Conservation (phyloP, 2,329 filamentous ascomycete species). For the Aspergillus sp. region DNA sequence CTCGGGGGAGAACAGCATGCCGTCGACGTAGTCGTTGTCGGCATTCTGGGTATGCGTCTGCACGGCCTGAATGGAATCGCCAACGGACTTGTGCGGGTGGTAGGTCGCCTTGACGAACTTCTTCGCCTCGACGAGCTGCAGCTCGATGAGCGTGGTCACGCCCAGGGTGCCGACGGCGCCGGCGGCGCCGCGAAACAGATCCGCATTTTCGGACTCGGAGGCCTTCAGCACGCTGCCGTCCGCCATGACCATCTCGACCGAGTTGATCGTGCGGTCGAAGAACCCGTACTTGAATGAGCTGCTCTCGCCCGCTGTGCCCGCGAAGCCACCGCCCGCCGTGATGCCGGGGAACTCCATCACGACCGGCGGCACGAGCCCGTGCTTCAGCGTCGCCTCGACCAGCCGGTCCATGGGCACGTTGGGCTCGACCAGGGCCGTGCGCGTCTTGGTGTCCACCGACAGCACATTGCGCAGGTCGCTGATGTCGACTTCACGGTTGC, state of each 20-base stretch:
- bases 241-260: constrained; percentile 62
- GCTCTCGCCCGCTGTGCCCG: constrained; percentile 66
- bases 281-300: constrained; percentile 65
- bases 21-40: constrained; percentile 65
- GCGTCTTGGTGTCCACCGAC: constrained; percentile 51
- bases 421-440: constrained; percentile 65
- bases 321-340: constrained; percentile 66
- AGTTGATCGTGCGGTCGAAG: constrained; percentile 63
- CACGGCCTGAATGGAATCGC: constrained; percentile 51
- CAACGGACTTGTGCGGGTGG: constrained; percentile 51
- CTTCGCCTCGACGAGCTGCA: constrained; percentile 53
- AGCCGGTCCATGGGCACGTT: constrained; percentile 69
- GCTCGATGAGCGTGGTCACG: constrained; percentile 59
- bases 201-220: constrained; percentile 47
- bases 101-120: constrained; percentile 63
- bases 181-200: constrained; percentile 60
- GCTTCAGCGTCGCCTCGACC: constrained; percentile 55
- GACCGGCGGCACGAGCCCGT: constrained; percentile 61
- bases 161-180: constrained; percentile 63
- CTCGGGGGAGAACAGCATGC: constrained; percentile 60
- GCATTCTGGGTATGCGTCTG: constrained; percentile 43
- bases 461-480: constrained; percentile 69
- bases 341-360: constrained; percentile 73
- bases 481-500: constrained; percentile 50
- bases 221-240: constrained; percentile 56